These are phyloP conservation scores for Saposhnikovia divaricata DNA, from an alignment of 129 eudicot genomes.

Conservation along the genomic window DNA sequence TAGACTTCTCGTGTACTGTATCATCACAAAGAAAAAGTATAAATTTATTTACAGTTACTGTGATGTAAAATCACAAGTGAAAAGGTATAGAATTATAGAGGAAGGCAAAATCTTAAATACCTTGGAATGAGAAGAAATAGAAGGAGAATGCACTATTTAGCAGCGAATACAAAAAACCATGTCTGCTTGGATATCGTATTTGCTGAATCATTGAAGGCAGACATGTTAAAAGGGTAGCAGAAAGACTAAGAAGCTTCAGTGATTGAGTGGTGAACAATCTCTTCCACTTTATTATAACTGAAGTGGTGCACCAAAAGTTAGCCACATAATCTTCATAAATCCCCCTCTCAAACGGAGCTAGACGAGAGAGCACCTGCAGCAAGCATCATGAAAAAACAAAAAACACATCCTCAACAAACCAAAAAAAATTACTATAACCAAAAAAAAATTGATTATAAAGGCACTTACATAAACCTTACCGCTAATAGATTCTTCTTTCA, in stretches of 20 bases:
- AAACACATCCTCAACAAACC: neutral
- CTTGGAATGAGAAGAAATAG: slow-evolving; percentile 89
- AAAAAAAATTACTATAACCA: neutral
- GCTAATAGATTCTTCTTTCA: neutral
- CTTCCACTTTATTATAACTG: slow-evolving; percentile 78
- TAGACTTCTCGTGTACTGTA: slow-evolving; percentile 95
- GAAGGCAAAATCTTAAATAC: slow-evolving; percentile 21
- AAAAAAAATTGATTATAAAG: neutral
- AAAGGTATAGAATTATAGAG: neutral
- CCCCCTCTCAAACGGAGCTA: slow-evolving; percentile 99
- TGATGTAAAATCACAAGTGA: neutral
- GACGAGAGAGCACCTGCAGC: slow-evolving; percentile 79
- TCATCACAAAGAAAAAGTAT: slow-evolving; percentile 3
- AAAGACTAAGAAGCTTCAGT: slow-evolving; percentile 62
- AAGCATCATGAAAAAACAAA: slow-evolving; percentile 11
- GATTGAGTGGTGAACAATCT: slow-evolving; percentile 54
- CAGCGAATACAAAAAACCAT: slow-evolving; percentile 58
- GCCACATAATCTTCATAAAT: slow-evolving; percentile 96
- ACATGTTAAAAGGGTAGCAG: slow-evolving; percentile 59
- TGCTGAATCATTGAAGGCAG: slow-evolving; percentile 84
- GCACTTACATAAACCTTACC: neutral
- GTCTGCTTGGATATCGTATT: slow-evolving; percentile 50
- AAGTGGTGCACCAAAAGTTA: slow-evolving; percentile 91
- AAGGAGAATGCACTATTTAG: slow-evolving; percentile 71
- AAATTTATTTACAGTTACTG: neutral